Evolutionary conservation across 768 basidiomycete genomes (phyloP).

Genomic region (Trametes coccinea): DNA sequence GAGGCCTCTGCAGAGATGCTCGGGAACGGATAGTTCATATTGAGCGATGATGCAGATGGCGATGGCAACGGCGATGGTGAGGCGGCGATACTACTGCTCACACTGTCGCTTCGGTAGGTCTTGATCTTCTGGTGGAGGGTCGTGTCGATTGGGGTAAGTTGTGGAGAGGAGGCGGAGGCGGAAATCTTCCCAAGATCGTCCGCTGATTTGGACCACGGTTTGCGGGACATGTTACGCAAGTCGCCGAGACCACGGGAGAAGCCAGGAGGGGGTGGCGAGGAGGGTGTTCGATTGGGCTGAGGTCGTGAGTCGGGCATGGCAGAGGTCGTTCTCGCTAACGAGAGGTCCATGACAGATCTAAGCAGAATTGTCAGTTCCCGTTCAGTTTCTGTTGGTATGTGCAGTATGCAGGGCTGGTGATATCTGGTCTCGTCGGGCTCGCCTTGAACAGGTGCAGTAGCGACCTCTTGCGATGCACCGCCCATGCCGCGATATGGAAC

Average conservation of each 20-base stretch:
- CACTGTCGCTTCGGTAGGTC: slow-evolving; percentile 63
- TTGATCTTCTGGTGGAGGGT: slow-evolving; percentile 63
- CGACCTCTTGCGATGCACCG: too few relatives aligned
- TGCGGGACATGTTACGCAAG: slow-evolving; percentile 66
- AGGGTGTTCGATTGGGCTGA: slow-evolving; percentile 29
- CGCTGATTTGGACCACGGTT: slow-evolving; percentile 77
- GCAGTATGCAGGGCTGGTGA: too few relatives aligned
- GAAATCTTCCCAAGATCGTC: slow-evolving; percentile 70
- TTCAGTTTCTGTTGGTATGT: too few relatives aligned
- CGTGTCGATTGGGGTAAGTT: slow-evolving; percentile 41
- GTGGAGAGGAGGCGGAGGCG: slow-evolving; percentile 30
- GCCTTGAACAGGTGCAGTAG: too few relatives aligned
- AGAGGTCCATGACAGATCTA: slow-evolving; percentile 70
- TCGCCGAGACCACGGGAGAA: slow-evolving; percentile 54
- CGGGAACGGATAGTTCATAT: slow-evolving; percentile 36
- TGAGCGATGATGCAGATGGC: slow-evolving; percentile 22
- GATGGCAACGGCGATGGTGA: slow-evolving; percentile 37
- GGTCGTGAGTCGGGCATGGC: slow-evolving; percentile 38
- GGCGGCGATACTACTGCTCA: slow-evolving; percentile 30
- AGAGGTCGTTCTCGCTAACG: slow-evolving; percentile 44
- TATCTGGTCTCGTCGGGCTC: too few relatives aligned
- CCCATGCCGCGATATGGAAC: too few relatives aligned
- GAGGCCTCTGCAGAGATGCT: slow-evolving; percentile 21
- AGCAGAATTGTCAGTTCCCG: not conserved
- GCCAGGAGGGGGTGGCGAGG: slow-evolving; percentile 35